Evolutionary conservation across 2,329 filamentous ascomycete species (phyloP), one percentile per base, ranked within the genome.

Genomic region (Helotiales sp.): DNA sequence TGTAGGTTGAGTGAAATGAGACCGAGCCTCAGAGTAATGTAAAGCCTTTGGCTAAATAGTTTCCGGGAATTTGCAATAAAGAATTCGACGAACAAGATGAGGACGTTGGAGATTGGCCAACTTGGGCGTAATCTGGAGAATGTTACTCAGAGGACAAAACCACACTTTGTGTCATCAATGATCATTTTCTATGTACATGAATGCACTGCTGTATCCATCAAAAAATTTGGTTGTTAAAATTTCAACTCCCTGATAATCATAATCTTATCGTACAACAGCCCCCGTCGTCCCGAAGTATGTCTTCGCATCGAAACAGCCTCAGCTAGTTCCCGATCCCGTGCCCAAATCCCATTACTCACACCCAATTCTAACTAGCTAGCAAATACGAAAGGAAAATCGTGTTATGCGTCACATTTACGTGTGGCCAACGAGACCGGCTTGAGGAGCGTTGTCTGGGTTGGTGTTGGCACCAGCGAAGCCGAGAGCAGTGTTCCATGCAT

Each of bases 401-500:
- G 22, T 45, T 17, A 24, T 26, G 30, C 15, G 47, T 52, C 47
- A 52, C 22, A 63, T 63, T 64, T 73, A 77, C 58, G 61, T 58
- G 58, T 76, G 74, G 28, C 74, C 74, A 60, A 75, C 68, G 55
- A 76, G 64, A 1, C 75, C 74, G 47, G 71, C 54, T 49, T 73
- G 68, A 57, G 75, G 74, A 34, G 74, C 75, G 43, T 74, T 72
- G 63, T 77, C 75, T n/a, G 74, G 74, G 63, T 76, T 76, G 10
- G 70, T 75, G 59, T 68, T 68, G 22, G 73, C 59, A 2, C 72
- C 74, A 22, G 63, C 73, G 43, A 81, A 81, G 10, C 79, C 80
- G 30, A 81, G 71, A 15, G 77, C 69, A 1, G 72, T 69, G 57
- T 76, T 77, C 74, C 73, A 87, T 0, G 81, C 80, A 70, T 82